Evolutionary conservation across 2,329 filamentous ascomycete species (phyloP).

Genomic region (Ploettnerulaceae sp.): DNA sequence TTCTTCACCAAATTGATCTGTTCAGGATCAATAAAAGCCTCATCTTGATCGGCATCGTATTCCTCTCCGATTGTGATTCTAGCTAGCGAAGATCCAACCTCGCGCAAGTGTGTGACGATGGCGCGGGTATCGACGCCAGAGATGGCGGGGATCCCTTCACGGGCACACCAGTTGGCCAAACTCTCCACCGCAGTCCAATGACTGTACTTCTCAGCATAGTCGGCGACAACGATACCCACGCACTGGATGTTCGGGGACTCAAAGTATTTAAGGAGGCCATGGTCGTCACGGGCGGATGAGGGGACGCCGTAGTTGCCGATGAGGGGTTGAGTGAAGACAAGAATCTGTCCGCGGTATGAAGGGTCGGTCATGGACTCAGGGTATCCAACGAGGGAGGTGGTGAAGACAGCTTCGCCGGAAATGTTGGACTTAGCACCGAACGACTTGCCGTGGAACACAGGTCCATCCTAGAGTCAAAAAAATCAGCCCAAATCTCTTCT

Average conservation of each 20-base stretch:
- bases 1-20: slow-evolving; percentile 95
- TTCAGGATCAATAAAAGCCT: slow-evolving; percentile 90
- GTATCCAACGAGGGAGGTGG: slow-evolving; percentile 94
- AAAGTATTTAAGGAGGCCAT: slow-evolving; percentile 93
- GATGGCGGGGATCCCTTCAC: slow-evolving; percentile 93
- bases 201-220: slow-evolving; percentile 89
- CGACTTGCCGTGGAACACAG: slow-evolving; percentile 91
- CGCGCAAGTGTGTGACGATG: slow-evolving; percentile 91
- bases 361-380: slow-evolving; percentile 91
- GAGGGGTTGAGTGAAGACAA: slow-evolving; percentile 96
- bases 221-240: slow-evolving; percentile 89
- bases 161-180: slow-evolving; percentile 87
- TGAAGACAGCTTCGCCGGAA: slow-evolving; percentile 97
- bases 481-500: slow-evolving; percentile 27
- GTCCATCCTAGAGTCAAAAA: slow-evolving; percentile 65
- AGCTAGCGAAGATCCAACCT: slow-evolving; percentile 93
- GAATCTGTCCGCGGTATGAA: slow-evolving; percentile 87
- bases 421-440: slow-evolving; percentile 97
- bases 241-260: slow-evolving; percentile 98
- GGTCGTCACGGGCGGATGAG: slow-evolving; percentile 76
- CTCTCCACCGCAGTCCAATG: slow-evolving; percentile 99
- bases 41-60: slow-evolving; percentile 97
- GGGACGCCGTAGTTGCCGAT: slow-evolving; percentile 99
- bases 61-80: slow-evolving; percentile 93
- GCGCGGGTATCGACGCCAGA: slow-evolving; percentile 95